Evolutionary conservation across 768 basidiomycete genomes (phyloP).

Genomic region (Plicaturopsis crispa): DNA sequence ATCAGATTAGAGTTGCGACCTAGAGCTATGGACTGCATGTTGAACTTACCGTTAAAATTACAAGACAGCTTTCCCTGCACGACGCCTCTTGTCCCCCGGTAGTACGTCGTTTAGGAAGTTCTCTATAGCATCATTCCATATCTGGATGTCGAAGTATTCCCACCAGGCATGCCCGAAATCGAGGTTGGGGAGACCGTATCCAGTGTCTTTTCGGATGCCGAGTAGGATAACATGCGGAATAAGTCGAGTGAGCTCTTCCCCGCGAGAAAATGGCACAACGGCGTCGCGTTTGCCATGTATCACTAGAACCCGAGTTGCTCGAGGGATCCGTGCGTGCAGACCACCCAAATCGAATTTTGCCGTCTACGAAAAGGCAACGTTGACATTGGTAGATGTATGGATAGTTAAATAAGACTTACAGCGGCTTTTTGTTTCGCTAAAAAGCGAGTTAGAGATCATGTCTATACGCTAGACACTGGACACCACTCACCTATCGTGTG

Average conservation of each 20-base stretch:
- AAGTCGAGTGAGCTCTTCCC: constrained; percentile 23
- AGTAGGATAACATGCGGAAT: constrained; percentile 30
- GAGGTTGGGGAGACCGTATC: constrained; percentile 24
- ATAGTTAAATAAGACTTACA: constrained; percentile 13
- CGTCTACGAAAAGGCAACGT: constrained; percentile 2
- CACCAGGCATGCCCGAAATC: constrained; percentile 38
- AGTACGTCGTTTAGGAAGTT: constrained; percentile 22
- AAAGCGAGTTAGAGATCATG: not conserved
- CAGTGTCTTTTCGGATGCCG: constrained; percentile 19
- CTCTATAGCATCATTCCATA: constrained; percentile 32
- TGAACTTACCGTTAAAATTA: constrained; percentile 55
- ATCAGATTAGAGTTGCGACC: constrained; percentile 1
- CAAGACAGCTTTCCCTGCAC: constrained; percentile 4
- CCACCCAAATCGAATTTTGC: constrained; percentile 20
- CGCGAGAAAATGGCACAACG: constrained; percentile 29
- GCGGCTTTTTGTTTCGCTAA: constrained; percentile 25
- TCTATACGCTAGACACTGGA: constrained; percentile 4
- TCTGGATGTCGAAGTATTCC: constrained; percentile 35
- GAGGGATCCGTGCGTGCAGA: constrained; percentile 23
- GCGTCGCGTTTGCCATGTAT: constrained; percentile 33
- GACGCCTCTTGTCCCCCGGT: too few relatives aligned
- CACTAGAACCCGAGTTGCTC: constrained; percentile 25
- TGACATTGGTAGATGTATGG: not conserved
- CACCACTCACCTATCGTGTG: too few relatives aligned
- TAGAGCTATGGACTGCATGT: not conserved